Percentiles rank a stretch among this genome's conserved stretches.
These are phyloP conservation scores for Erythrophleum fordii DNA, from an alignment of 306 rosid species.

Conservation along the genomic window DNA sequence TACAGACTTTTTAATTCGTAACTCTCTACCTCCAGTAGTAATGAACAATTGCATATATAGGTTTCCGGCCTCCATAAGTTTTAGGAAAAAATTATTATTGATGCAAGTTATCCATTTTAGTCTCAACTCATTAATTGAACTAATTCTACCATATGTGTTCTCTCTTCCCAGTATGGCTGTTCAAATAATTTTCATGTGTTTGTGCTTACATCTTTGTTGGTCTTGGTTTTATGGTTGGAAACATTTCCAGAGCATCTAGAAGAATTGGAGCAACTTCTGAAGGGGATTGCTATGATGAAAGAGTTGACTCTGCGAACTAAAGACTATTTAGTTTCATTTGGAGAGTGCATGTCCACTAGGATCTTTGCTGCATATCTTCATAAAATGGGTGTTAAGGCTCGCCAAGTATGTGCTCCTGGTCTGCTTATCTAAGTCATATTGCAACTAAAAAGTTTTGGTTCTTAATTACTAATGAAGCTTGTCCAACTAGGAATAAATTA, in stretches of 20 bases:
- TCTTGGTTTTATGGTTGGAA: constrained; percentile 32
- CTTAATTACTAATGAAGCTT: background rate
- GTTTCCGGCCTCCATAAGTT: background rate
- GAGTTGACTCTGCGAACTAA: constrained; percentile 84
- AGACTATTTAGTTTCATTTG: constrained; percentile 95
- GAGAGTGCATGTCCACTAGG: constrained; percentile 99
- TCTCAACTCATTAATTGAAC: constrained; percentile 24
- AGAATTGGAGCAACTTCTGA: constrained; percentile 91
- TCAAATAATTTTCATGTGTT: constrained; percentile 19
- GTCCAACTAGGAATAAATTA: background rate
- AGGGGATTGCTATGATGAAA: constrained; percentile 98
- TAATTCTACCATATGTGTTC: constrained; percentile 32
- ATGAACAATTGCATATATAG: background rate
- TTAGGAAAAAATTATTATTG: background rate
- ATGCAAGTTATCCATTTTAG: background rate
- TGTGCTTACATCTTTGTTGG: constrained; percentile 19
- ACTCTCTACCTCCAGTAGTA: background rate
- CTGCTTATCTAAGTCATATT: constrained; percentile 17
- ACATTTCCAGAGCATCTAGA: constrained; percentile 68
- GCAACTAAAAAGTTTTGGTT: background rate
- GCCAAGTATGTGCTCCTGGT: constrained; percentile 70
- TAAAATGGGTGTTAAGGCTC: constrained; percentile 73
- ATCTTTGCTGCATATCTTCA: constrained; percentile 87
- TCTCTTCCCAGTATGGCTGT: constrained; percentile 37
- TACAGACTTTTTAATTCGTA: background rate